Conservation (phyloP, 75 land plant species). For the Gnetum montanum region DNA sequence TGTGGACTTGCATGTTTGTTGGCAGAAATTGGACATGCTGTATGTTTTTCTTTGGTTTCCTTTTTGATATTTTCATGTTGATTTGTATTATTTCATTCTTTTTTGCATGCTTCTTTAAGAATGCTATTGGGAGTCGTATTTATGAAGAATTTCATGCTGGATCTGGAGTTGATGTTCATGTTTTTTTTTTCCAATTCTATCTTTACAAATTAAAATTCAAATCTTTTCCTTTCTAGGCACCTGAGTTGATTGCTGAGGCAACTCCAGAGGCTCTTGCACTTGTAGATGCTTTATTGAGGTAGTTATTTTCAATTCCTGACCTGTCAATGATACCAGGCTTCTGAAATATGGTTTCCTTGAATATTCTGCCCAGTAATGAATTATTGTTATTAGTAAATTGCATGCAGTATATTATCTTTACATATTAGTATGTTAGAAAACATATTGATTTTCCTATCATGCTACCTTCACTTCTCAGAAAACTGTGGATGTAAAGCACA, state of each 20-base stretch:
- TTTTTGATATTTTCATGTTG: neutral
- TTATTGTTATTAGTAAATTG: no score
- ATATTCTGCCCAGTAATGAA: no score
- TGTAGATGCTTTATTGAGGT: conserved; percentile 86
- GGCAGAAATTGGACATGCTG: conserved; percentile 98
- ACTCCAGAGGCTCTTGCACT: conserved; percentile 71
- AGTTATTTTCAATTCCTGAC: neutral
- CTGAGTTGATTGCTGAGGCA: conserved; percentile 72
- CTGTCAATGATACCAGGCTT: no score
- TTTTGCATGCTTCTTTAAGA: neutral
- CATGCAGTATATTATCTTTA: no score
- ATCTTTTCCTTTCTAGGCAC: conserved; percentile 47
- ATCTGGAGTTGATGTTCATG: neutral
- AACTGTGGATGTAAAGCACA: no score
- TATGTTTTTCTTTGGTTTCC: conserved; percentile 26
- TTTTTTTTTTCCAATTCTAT: neutral
- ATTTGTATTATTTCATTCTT: no score
- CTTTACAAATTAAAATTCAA: no score
- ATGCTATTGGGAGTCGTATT: neutral
- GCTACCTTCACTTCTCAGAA: no score
- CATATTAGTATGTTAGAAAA: no score
- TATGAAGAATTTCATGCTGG: neutral
- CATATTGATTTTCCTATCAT: no score
- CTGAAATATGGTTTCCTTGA: no score
- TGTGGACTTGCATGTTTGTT: conserved; percentile 75